Percentiles rank a stretch among this genome's conserved stretches.
Conservation (phyloP, 768 basidiomycete species). For the Russula emetica region DNA sequence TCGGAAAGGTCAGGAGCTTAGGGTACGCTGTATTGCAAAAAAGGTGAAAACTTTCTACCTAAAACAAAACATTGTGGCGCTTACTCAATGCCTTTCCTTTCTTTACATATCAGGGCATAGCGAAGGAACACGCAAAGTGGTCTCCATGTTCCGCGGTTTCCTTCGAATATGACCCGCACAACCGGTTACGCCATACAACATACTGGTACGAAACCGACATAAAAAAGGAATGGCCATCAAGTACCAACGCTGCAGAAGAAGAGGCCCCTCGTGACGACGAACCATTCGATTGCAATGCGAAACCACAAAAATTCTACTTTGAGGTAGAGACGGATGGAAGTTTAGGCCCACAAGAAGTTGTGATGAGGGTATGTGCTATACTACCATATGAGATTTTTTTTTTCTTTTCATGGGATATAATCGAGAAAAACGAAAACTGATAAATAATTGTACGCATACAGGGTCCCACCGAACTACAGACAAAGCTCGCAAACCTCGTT, state of each 20-base stretch:
- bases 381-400: no score
- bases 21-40: constrained; percentile 81
- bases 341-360: constrained; percentile 80
- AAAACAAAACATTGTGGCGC: not conserved
- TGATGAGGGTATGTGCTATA: constrained; percentile 58
- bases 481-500: constrained; percentile 75
- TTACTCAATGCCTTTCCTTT: not conserved
- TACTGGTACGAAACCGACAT: constrained; percentile 89
- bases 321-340: constrained; percentile 95
- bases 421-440: not conserved
- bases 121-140: constrained; percentile 99
- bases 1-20: constrained; percentile 89
- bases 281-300: constrained; percentile 82
- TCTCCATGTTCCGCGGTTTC: constrained; percentile 92
- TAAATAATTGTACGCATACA: constrained; percentile 33
- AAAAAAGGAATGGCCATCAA: constrained; percentile 85
- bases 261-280: constrained; percentile 75
- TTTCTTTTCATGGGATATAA: not conserved
- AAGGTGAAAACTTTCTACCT: constrained; percentile 51
- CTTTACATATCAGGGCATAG: constrained; percentile 63
- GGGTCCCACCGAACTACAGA: constrained; percentile 76
- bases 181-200: constrained; percentile 91
- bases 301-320: constrained; percentile 88
- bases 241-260: constrained; percentile 81
- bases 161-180: constrained; percentile 98